Evolutionary conservation across 805 yeast genomes (phyloP), one percentile per base, ranked within the genome.

Genomic region (Teunomyces pallodes): DNA sequence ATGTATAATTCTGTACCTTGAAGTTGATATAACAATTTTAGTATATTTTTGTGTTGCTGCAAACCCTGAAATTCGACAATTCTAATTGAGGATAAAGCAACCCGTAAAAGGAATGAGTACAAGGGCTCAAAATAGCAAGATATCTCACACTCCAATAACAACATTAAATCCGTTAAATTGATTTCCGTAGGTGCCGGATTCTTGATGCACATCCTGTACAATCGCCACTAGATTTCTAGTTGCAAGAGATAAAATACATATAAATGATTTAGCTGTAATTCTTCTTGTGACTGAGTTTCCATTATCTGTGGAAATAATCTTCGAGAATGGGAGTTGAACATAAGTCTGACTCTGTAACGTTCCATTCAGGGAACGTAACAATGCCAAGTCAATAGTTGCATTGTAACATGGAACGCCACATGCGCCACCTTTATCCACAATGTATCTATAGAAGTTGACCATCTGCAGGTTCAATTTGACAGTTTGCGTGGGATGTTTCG

Each of bases 231-330:
- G 26, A 13, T 38, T 38, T 26, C 30, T 24, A 4, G 61, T 54
- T 0, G 68, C 67, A 16, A 69, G 52, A 16, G 61, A 54, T 13
- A 67, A 51, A 2, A 67, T 36, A 43, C 65, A 60, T 0, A 62
- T 46, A 45, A 69, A 64, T 9, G 70, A 58, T 36, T 56, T 64
- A 12, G 64, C 64, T 6, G 65, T 72, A 28, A 64, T 51, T 28
- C 52, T 53, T 46, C 59, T 49, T 12, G 51, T 46, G 8, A 65
- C 57, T 2, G 59, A 44, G 8, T 14, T 47, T 35, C 50, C 54
- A 9, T 16, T 9, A 7, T 27, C 35, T 12, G 41, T n/a, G 5
- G n/a, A 12, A 20, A 20, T 13, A 8, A 38, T 26, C n/a, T 26
- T n/a, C 3, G 29, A 24, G 9, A 38, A 38, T 13, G 27, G 41